Evolutionary conservation across 2,329 filamentous ascomycete species (phyloP), one percentile per base, ranked within the genome.

Genomic region (Stemphylium vesicarium): DNA sequence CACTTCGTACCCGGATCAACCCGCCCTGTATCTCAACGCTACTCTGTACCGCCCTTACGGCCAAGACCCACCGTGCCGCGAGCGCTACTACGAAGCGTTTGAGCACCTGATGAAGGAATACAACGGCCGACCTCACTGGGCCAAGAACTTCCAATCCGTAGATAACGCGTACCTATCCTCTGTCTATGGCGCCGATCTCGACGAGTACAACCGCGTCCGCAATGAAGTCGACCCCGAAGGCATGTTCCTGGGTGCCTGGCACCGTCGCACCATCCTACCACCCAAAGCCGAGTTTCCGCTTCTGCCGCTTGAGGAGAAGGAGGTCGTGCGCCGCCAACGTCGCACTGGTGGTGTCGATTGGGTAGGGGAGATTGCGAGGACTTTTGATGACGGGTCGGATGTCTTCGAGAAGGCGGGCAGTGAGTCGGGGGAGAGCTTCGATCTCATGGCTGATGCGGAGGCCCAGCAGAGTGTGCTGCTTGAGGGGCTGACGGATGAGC

Each of bases 241-340:
- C 52, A 88, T 96, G 84, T 96, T 96, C 76, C 82, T 94, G 12
- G 94, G 94, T 2, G 88, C 92, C 43, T 99, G 94, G 94, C 92
- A 97, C 75, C 82, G 89, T 24, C 83, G 88, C 46, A 74, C 70
- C 1, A 62, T 78, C n/a, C 63, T 76, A 2, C 74, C 74, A 0
- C 50, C 68, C 3, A 66, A 64, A 29, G 54, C 59, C 2, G 66
- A 74, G 20, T 41, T 71, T 7, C 68, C 73, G 8, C 37, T 69
- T 0, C 68, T 75, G 18, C 63, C 77, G 2, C 64, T 75, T 4
- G 75, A 80, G 55, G 79, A 81, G 51, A 77, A 79, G 22, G 72
- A 79, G 50, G 64, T 80, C 1, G 76, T 78, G 53, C 61, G 68
- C 36, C 64, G 69, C 12, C 51, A 55, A 12, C 62, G 71, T 0